Percentiles rank a stretch among this genome's conserved stretches.
Evolutionary conservation across 768 basidiomycete genomes (phyloP).

Genomic region (Cystobasidium tubakii): DNA sequence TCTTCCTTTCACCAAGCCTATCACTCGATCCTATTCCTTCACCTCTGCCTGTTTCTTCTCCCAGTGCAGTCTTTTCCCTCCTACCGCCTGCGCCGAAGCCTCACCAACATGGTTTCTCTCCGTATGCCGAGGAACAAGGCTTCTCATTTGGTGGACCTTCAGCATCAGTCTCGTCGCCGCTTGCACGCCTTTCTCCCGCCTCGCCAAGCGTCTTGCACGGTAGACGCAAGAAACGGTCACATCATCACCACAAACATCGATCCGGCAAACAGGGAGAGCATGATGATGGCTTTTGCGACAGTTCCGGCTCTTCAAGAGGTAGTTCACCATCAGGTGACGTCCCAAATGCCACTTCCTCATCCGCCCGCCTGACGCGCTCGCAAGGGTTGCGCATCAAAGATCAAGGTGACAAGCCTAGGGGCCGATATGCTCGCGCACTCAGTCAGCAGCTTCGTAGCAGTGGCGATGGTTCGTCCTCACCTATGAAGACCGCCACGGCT

Average conservation of each 20-base stretch:
- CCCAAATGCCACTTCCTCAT: not conserved
- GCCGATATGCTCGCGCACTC: slow-evolving; percentile 18
- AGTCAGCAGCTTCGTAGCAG: slow-evolving; percentile 20
- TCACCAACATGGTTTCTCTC: slow-evolving; percentile 35
- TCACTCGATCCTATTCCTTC: not conserved
- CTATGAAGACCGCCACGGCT: slow-evolving; percentile 21
- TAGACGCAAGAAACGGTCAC: not conserved
- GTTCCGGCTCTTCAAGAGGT: not conserved
- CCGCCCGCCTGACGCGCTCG: slow-evolving; percentile 21
- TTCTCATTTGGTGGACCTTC: not conserved
- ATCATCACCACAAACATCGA: slow-evolving; percentile 3
- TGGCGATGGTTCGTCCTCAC: not conserved
- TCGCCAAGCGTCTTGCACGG: slow-evolving; percentile 4
- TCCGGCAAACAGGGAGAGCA: not conserved
- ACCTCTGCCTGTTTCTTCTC: not conserved
- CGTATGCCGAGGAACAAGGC: slow-evolving; percentile 8
- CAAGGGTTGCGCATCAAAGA: slow-evolving; percentile 31
- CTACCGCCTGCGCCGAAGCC: slow-evolving; percentile 32
- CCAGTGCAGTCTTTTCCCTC: not conserved
- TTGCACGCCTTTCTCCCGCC: not conserved
- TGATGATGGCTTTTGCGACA: not conserved
- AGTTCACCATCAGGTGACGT: not conserved
- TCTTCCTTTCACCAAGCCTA: not conserved
- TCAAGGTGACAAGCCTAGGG: slow-evolving; percentile 13
- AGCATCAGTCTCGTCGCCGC: not conserved